A percentile compares a stretch with the other conserved stretches of the same genome.
Evolutionary conservation across 176 grass and related monocot species (phyloP).

Genomic region (Dactylis glomerata): DNA sequence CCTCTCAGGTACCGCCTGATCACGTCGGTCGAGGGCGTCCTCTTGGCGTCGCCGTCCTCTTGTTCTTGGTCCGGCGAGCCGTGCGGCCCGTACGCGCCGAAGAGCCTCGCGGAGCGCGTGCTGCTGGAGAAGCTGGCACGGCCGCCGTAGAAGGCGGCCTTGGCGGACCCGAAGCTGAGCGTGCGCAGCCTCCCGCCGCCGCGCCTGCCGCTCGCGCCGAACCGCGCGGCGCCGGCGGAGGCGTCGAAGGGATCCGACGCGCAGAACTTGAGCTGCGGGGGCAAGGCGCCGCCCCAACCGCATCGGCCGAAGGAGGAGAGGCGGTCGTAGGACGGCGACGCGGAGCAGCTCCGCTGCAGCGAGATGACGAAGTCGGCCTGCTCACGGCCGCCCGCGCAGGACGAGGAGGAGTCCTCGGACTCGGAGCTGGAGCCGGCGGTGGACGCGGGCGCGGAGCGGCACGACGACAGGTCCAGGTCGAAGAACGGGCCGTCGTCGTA

Average conservation of each 20-base stretch:
- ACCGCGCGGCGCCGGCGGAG: not conserved
- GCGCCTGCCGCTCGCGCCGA: slow-evolving; percentile 10
- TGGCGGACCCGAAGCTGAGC: slow-evolving; percentile 62
- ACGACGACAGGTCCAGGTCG: slow-evolving; percentile 58
- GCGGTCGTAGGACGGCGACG: slow-evolving; percentile 41
- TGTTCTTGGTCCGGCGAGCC: slow-evolving; percentile 35
- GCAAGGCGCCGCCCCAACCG: not conserved
- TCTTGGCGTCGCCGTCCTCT: not conserved
- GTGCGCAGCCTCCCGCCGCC: slow-evolving; percentile 49
- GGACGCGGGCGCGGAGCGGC: slow-evolving; percentile 37
- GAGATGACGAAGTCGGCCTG: slow-evolving; percentile 47
- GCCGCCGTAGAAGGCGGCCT: slow-evolving; percentile 52
- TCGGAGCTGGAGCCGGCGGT: slow-evolving; percentile 53
- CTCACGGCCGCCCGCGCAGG: slow-evolving; percentile 26
- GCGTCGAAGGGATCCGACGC: slow-evolving; percentile 25
- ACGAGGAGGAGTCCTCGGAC: slow-evolving; percentile 38
- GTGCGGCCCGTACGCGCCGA: slow-evolving; percentile 12
- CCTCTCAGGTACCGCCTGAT: slow-evolving; percentile 73
- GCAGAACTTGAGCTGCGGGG: slow-evolving; percentile 21
- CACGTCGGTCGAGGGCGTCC: slow-evolving; percentile 27
- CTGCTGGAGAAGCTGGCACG: slow-evolving; percentile 54
- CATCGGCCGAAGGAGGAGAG: slow-evolving; percentile 47
- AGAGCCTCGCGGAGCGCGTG: slow-evolving; percentile 28
- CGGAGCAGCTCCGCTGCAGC: slow-evolving; percentile 33
- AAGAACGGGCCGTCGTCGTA: slow-evolving; percentile 83